Conservation (phyloP, 2,329 filamentous ascomycete genomes). For the Chalaropsis ovoidea region DNA sequence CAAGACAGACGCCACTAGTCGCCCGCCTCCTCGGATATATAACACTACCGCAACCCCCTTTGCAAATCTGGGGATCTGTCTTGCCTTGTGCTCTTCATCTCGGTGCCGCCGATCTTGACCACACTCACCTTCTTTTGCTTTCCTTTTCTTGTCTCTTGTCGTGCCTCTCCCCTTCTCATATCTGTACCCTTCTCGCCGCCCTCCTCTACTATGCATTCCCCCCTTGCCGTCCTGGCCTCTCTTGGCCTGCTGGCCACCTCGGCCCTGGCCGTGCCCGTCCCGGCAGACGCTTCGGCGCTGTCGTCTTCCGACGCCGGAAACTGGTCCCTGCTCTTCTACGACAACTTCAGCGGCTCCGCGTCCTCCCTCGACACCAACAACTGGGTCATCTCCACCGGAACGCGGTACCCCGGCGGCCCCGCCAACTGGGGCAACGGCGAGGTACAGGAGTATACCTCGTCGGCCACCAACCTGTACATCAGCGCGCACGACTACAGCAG, state of each 20-base stretch:
- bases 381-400: constrained; percentile 33
- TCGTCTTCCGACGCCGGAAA: constrained; percentile 2
- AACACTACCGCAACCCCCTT: background rate
- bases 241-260: background rate
- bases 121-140: constrained; percentile 6
- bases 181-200: background rate
- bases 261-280: background rate
- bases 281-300: background rate
- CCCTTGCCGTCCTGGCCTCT: background rate
- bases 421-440: constrained; percentile 42
- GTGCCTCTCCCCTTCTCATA: background rate
- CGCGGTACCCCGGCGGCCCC: constrained; percentile 38
- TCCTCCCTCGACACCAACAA: constrained; percentile 14
- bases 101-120: background rate
- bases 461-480: constrained; percentile 35
- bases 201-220: background rate
- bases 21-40: constrained; percentile 2
- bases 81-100: constrained; percentile 9
- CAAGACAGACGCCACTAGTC: background rate
- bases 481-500: constrained; percentile 27
- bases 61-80: background rate
- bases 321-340: constrained; percentile 29
- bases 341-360: constrained; percentile 28
- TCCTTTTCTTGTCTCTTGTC: background rate
- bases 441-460: constrained; percentile 38